Evolutionary conservation across 129 eudicot genomes (phyloP), one percentile per base, ranked within the genome.

Genomic region (Tagetes patula): DNA sequence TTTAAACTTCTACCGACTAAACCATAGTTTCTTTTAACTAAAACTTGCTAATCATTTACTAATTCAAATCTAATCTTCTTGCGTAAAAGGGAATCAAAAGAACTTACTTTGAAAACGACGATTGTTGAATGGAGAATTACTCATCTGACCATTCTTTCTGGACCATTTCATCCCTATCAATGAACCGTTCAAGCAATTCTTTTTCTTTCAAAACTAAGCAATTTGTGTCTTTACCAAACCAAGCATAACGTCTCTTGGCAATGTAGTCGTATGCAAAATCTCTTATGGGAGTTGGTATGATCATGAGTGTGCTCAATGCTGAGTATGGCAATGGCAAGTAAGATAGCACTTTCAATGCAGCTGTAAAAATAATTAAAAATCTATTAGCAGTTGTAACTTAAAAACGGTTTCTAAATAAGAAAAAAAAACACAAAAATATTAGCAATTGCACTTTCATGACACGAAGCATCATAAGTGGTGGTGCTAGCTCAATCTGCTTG

Each of bases 281-380:
- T 75, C 97, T 79, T 72, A 90, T 27, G 8, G 93, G 97, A 75
- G 89, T 66, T 42, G 99, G 96, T n/a, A 94, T 72, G 8, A 88
- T 49, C 82, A 76, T 73, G 40, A 94, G 85, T 60, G 73, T 8
- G 79, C 97, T 86, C 72, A 88, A 79, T 34, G 85, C 84, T 12
- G 96, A 90, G 78, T 90, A 90, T 20, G 99, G 97, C 33, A 84
- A 77, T 65, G 96, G 97, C 84, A 88, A 81, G 87, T 95, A 82
- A 13, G 99, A 88, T 31, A 88, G 70, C 43, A 91, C 99, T 72
- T 73, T 88, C 84, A 95, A 45, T 27, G 94, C 97, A 86, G 97
- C 99, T 95, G 90, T 85, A 78, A 70, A 74, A 61, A 6, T 3
- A 74, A 5, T 66, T 1, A 54, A 10, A 20, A n/a, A 40, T 9